phyloP scores from a whole-genome alignment of 1,139 yeast genomes.

The Blastobotrys buckinghamii region DNA sequence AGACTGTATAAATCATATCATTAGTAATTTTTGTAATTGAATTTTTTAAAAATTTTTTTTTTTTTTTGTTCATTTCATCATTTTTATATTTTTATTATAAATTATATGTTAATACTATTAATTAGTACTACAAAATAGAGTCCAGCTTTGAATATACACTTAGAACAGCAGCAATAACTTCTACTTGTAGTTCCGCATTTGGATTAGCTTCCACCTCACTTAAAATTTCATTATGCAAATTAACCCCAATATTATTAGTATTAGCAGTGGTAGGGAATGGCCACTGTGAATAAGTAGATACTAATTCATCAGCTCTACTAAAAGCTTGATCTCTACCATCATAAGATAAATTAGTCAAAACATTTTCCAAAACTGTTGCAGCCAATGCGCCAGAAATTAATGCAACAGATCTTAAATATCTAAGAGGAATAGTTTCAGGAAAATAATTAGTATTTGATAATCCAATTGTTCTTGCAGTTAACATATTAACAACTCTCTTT shows the following conservation, averaged over 20 bases:
- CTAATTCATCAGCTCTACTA: conserved; percentile 84
- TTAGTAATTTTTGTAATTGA: too few relatives aligned
- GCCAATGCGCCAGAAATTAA: conserved; percentile 89
- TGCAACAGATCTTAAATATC: conserved; percentile 70
- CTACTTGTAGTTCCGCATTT: conserved; percentile 66
- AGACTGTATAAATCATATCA: too few relatives aligned
- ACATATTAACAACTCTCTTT: conserved; percentile 61
- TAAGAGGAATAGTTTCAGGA: conserved; percentile 63
- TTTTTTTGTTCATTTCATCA: too few relatives aligned
- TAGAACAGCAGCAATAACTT: conserved; percentile 81
- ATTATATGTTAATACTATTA: background rate
- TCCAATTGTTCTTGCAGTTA: conserved; percentile 62
- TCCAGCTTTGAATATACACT: conserved; percentile 35
- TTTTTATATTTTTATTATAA: too few relatives aligned
- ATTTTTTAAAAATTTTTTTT: too few relatives aligned
- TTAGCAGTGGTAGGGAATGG: conserved; percentile 65
- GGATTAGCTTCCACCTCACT: conserved; percentile 33
- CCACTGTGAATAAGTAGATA: conserved; percentile 73
- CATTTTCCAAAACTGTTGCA: conserved; percentile 93
- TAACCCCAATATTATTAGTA: conserved; percentile 59
- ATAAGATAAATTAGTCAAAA: conserved; percentile 67
- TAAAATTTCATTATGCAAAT: conserved; percentile 62
- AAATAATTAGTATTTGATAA: conserved; percentile 42
- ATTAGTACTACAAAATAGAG: conserved; percentile 24
- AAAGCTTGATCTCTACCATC: conserved; percentile 93